Evolutionary conservation across 768 basidiomycete genomes (phyloP), one percentile per base, ranked within the genome.

Genomic region (Lyophyllum decastes): DNA sequence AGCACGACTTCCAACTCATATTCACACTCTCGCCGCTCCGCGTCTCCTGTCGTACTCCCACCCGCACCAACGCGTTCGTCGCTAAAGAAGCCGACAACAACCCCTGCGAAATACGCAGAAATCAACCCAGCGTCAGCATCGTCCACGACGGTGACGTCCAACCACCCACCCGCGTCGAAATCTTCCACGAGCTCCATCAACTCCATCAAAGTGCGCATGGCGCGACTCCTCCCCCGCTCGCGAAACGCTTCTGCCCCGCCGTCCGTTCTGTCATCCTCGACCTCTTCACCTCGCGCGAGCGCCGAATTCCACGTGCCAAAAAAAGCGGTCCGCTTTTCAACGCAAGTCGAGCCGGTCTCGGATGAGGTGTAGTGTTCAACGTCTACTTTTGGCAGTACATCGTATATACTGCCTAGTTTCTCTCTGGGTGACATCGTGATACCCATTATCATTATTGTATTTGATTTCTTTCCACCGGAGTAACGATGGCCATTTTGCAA

Each of bases 311-410:
- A 61, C 16, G 58, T 77, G 0, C 81, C 78, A 17, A 82, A 81
- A 61, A 88, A 88, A 66, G 82, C 80, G 2, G 86, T 88, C 35
- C 79, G 86, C 48, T 88, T 88, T 68, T 82, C 82, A n/a, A 73
- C 77, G 24, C 75, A 78, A 59, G 71, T 75, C 49, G 69, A 70
- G 47, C 74, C 65, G 33, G 61, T 68, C 19, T 58, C 53, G 47
- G 63, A 67, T 16, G 59, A 62, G 46, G 49, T 41, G 14, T 62
- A 54, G 33, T 40, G 24, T 12, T 55, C 49, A 14, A 41, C 25
- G 4, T 24, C 33, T 19, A n/a, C 38, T 12, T 2, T 30, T 30
- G 30, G 22, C 26, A n/a, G 38, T 22, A 27, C 45, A 33, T 27
- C 34, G 41, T 43, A 40, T 40, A 33, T 48, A 41, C 16, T 14